phyloP scores from a whole-genome alignment of 805 yeast genomes.

The Phaffomyces thermotolerans region DNA sequence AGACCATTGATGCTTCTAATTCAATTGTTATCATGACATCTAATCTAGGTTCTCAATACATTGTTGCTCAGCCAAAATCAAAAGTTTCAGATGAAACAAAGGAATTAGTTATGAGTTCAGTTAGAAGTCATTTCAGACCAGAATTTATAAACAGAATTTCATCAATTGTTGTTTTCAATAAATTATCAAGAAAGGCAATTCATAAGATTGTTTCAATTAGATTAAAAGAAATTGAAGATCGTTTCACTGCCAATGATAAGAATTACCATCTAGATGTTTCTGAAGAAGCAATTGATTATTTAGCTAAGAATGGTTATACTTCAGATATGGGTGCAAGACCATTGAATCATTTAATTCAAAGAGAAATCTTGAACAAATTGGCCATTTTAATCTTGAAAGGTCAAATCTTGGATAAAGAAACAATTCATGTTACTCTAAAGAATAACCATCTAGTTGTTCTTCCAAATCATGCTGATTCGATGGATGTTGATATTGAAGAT shows the following conservation, averaged over 20 bases:
- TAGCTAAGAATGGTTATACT: constrained; percentile 83
- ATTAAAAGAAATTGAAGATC: constrained; percentile 71
- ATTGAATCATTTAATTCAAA: constrained; percentile 84
- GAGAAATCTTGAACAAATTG: constrained; percentile 76
- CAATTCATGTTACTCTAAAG: constrained; percentile 53
- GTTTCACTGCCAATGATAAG: constrained; percentile 83
- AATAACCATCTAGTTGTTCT: constrained; percentile 65
- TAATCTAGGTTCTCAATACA: constrained; percentile 89
- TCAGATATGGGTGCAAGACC: constrained; percentile 96
- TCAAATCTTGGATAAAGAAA: constrained; percentile 82
- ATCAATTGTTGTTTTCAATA: constrained; percentile 87
- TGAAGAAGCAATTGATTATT: constrained; percentile 69
- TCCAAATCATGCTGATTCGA: constrained; percentile 73
- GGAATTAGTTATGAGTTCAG: constrained; percentile 75
- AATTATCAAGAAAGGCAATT: constrained; percentile 85
- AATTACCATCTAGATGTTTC: constrained; percentile 65
- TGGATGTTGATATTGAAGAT: constrained; percentile 41
- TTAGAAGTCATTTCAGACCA: constrained; percentile 88
- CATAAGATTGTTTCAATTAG: constrained; percentile 86
- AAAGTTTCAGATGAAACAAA: constrained; percentile 63
- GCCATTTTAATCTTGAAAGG: constrained; percentile 87
- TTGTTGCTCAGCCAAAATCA: constrained; percentile 57
- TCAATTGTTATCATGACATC: constrained; percentile 94
- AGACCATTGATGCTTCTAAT: constrained; percentile 87
- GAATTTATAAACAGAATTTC: constrained; percentile 95